Percentiles rank a stretch among this genome's conserved stretches.
These are phyloP conservation scores for Panicum hallii DNA, from an alignment of 202 grass and related monocot genomes.

Conservation along the genomic window DNA sequence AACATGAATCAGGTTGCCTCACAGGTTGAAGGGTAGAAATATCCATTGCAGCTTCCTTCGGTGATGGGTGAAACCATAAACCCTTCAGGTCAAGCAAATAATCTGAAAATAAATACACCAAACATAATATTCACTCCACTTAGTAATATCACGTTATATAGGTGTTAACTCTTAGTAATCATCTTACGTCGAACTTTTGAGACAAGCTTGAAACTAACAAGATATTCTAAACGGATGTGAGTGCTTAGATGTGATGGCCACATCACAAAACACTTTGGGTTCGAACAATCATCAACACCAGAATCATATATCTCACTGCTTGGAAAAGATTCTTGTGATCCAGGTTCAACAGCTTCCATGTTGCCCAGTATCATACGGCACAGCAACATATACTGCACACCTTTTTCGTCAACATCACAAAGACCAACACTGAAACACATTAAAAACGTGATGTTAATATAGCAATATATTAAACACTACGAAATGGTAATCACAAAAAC, in stretches of 20 bases:
- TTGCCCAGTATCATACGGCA: slow-evolving; percentile 74
- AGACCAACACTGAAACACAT: slow-evolving; percentile 67
- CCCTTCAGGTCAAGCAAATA: slow-evolving; percentile 83
- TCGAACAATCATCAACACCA: slow-evolving; percentile 56
- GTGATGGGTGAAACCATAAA: slow-evolving; percentile 61
- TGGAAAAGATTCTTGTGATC: slow-evolving; percentile 58
- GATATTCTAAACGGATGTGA: slow-evolving; percentile 75
- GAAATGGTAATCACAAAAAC: slow-evolving; percentile 19
- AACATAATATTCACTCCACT: slow-evolving; percentile 34
- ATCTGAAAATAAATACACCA: slow-evolving; percentile 65
- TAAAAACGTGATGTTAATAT: slow-evolving; percentile 22
- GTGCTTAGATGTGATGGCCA: slow-evolving; percentile 61
- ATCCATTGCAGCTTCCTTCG: slow-evolving; percentile 48
- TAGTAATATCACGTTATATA: slow-evolving; percentile 32
- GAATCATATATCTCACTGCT: slow-evolving; percentile 69
- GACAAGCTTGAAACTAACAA: slow-evolving; percentile 78
- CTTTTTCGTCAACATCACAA: slow-evolving; percentile 96
- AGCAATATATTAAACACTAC: neutral
- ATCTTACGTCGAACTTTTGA: slow-evolving; percentile 75
- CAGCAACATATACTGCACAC: slow-evolving; percentile 83
- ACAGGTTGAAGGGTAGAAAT: slow-evolving; percentile 66
- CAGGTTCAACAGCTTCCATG: slow-evolving; percentile 60
- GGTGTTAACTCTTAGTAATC: slow-evolving; percentile 34
- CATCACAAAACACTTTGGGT: slow-evolving; percentile 70
- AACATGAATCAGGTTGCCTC: slow-evolving; percentile 51